Conservation (phyloP, 257 asterid genomes). For the Fraxinus excelsior region DNA sequence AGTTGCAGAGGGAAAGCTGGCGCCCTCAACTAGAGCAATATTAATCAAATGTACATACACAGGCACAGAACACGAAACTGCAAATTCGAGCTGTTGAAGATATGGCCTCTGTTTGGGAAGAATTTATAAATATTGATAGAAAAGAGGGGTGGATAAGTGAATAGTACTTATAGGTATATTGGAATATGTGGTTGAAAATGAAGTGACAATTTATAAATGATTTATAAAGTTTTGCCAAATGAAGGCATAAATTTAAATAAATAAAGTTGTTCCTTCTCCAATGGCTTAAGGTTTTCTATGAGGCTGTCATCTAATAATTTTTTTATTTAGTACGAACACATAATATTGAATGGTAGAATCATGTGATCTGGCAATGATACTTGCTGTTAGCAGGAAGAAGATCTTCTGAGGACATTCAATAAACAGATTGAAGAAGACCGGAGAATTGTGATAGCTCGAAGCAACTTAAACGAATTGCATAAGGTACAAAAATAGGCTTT, state of each 20-base stretch:
- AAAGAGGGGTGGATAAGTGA: too few species aligned
- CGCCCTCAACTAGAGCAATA: slow-evolving; percentile 13
- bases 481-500: slow-evolving; percentile 50
- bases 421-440: slow-evolving; percentile 95
- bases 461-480: slow-evolving; percentile 80
- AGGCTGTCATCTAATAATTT: neutral
- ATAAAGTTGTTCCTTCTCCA: neutral
- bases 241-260: neutral
- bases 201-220: too few species aligned
- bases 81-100: neutral
- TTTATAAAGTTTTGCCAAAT: too few species aligned
- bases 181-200: too few species aligned
- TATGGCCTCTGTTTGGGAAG: too few species aligned
- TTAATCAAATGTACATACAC: slow-evolving; percentile 13
- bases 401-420: slow-evolving; percentile 68
- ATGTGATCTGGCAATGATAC: slow-evolving; percentile 17
- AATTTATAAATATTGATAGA: too few species aligned
- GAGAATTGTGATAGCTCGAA: slow-evolving; percentile 82
- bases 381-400: slow-evolving; percentile 79
- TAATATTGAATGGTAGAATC: slow-evolving; percentile 15
- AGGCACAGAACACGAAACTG: neutral
- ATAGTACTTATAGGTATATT: too few species aligned
- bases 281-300: neutral
- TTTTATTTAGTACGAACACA: neutral
- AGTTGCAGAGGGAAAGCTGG: neutral